Evolutionary conservation across 2,329 filamentous ascomycete genomes (phyloP).

Genomic region (Aspergillus fructus): DNA sequence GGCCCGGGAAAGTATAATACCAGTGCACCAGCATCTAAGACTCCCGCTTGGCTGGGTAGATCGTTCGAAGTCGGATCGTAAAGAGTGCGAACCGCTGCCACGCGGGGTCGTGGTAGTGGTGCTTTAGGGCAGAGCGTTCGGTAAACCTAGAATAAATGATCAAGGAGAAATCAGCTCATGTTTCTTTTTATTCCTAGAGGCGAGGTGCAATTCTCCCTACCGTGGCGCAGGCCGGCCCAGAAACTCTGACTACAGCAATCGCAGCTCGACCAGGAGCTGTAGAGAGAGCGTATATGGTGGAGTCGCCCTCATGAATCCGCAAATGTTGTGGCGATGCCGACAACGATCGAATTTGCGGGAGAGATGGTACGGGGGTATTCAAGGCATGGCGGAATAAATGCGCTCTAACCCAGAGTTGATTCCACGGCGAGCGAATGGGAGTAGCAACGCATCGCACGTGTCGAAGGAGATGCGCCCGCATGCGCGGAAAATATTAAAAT

Average conservation of each 20-base stretch:
- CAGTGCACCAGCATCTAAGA: slow-evolving; percentile 75
- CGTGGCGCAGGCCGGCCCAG: slow-evolving; percentile 71
- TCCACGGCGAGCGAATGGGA: slow-evolving; percentile 26
- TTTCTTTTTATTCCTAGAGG: not conserved
- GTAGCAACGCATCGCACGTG: slow-evolving; percentile 25
- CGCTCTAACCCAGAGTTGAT: slow-evolving; percentile 10
- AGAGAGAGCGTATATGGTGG: slow-evolving; percentile 88
- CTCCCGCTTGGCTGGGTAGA: slow-evolving; percentile 34
- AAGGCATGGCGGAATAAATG: slow-evolving; percentile 14
- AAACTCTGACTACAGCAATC: slow-evolving; percentile 86
- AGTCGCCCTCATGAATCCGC: slow-evolving; percentile 29
- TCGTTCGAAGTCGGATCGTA: slow-evolving; percentile 54
- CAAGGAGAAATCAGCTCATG: not conserved
- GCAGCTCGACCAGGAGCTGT: slow-evolving; percentile 82
- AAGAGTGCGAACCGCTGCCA: slow-evolving; percentile 72
- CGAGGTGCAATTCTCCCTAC: slow-evolving; percentile 42
- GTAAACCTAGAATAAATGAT: slow-evolving; percentile 56
- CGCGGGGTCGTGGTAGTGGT: slow-evolving; percentile 56
- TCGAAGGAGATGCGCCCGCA: slow-evolving; percentile 28
- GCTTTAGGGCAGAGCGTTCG: slow-evolving; percentile 59
- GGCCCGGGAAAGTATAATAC: slow-evolving; percentile 81
- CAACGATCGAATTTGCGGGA: slow-evolving; percentile 22
- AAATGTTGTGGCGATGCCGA: slow-evolving; percentile 16
- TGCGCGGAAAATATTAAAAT: slow-evolving; percentile 24
- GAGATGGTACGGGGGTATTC: slow-evolving; percentile 5